Base-by-base conservation (phyloP, 371 early-diverging fungal genomes). In the Entomophthora muscae region DNA sequence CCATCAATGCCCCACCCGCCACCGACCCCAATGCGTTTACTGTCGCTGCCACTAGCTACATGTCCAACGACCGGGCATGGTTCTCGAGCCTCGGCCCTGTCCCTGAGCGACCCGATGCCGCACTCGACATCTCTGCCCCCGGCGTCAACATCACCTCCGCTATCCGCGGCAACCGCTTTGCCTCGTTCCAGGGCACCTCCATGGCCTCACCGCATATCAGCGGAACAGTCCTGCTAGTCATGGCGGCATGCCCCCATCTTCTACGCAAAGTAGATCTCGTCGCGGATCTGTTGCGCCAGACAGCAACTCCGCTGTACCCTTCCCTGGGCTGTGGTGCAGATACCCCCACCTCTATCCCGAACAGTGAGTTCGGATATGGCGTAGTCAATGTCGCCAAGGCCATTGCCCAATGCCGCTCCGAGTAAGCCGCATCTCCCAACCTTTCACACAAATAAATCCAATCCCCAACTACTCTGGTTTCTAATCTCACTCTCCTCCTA, bases 31-130 rank as follows among this genome's bases (percentile, higher is more conserved):
- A 31, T 29, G 33, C 13, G n/a, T n/a, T n/a, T n/a, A n/a, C n/a
- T n/a, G n/a, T n/a, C n/a, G n/a, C n/a, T n/a, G n/a, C n/a, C n/a
- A n/a, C n/a, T n/a, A n/a, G n/a, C n/a, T n/a, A n/a, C n/a, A n/a
- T n/a, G n/a, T n/a, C n/a, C n/a, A n/a, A 2, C 30, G 51, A 42
- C 10, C 51, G 51, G 7, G 51, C 51, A 7, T 21, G 10, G 7
- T 42, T 42, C 51, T 42, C 51, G 21, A 10, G 10, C 7, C 7
- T 42, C 10, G 51, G 51, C 51, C 51, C 51, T 10, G 51, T 42
- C 51, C 7, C 21, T 42, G 21, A 21, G 7, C 51, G 51, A 10
- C 21, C 51, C n/a, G n/a, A n/a, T 70, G 85, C 85, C 10, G 76
- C 85, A 30, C 90, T 90, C 52, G 82, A 59, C n/a, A n/a, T 81